phyloP scores from a whole-genome alignment of 2,329 filamentous ascomycete genomes.

The Ophiocordyceps polyrhachis-furcata region DNA sequence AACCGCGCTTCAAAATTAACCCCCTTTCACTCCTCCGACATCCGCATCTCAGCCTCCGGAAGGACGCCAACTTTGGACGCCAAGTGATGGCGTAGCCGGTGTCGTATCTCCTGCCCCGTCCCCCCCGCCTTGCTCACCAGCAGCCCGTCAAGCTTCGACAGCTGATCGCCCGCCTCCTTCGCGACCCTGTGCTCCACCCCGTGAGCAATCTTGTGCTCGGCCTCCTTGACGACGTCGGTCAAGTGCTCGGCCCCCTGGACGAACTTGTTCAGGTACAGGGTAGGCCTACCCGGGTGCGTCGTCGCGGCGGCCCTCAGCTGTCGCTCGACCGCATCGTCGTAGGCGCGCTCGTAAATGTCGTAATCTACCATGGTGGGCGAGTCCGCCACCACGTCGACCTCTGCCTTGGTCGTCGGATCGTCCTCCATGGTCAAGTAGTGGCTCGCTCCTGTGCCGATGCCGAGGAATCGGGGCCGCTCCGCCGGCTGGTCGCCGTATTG shows the following conservation, averaged over 20 bases:
- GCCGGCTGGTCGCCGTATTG: slow-evolving; percentile 40
- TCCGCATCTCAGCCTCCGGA: slow-evolving; percentile 1
- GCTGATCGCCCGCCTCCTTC: background rate
- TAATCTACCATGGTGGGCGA: slow-evolving; percentile 72
- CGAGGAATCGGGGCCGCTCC: slow-evolving; percentile 46
- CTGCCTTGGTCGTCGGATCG: slow-evolving; percentile 3
- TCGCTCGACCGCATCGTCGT: slow-evolving; percentile 56
- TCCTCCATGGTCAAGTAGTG: slow-evolving; percentile 23
- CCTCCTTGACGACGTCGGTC: slow-evolving; percentile 17
- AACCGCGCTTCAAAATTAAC: too few species aligned
- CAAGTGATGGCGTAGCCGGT: slow-evolving; percentile 1
- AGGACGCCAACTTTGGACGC: slow-evolving; percentile 4
- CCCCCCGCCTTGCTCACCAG: background rate
- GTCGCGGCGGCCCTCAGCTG: slow-evolving; percentile 48
- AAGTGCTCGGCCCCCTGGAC: slow-evolving; percentile 24
- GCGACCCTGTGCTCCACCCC: background rate
- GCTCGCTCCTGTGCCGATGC: slow-evolving; percentile 50
- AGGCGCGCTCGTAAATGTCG: slow-evolving; percentile 77
- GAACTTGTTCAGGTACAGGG: slow-evolving; percentile 30
- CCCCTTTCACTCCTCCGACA: background rate
- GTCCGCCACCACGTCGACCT: slow-evolving; percentile 46
- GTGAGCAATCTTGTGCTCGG: slow-evolving; percentile 1
- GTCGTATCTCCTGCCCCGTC: background rate
- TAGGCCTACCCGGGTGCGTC: slow-evolving; percentile 20
- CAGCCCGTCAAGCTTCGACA: background rate